Evolutionary conservation across 345 rosid species (phyloP), one percentile per base, ranked within the genome.

Genomic region (Anastatica hierochuntica): DNA sequence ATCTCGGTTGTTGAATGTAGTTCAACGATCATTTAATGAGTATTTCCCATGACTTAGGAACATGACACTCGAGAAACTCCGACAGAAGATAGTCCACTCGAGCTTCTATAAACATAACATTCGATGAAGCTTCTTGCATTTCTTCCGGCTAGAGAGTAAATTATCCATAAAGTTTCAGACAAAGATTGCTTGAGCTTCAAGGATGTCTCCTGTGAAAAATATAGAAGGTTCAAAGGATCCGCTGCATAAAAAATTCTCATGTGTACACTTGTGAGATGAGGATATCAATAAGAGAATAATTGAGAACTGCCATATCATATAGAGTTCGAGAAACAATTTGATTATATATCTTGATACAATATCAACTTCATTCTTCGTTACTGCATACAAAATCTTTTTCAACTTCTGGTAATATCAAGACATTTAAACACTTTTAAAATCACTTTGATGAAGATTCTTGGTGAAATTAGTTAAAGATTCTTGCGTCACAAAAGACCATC

Each of bases 141-240:
- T 62, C 51, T 62, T 49, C 73, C 73, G 10, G 69, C 69, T 43
- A 69, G 48, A 4, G 81, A 83, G 60, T 76, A 77, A 24, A 73
- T 76, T 30, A 31, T 59, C 37, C 71, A 41, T 39, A n/a, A n/a
- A n/a, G n/a, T n/a, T n/a, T n/a, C n/a, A 77, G 87, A 74, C 17
- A 80, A 52, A 4, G 87, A 77, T 63, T 14, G 35, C 72, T 77
- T 77, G 7, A 68, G 73, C 59, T 23, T 23, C 21, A 59, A 14
- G 51, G 57, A 53, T 27, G 37, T 45, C 26, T 51, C 50, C 30
- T 47, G 29, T 7, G 67, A 60, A 60, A 24, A 58, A 58, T 23
- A n/a, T 7, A 50, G 33, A 38, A 44, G 18, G 39, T 41, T 57
- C 4, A 48, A 53, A 21, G 53, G 38, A 42, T 47, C 10, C 2